phyloP scores from a whole-genome alignment of 768 basidiomycete species.

The Leccinum truebloodii region DNA sequence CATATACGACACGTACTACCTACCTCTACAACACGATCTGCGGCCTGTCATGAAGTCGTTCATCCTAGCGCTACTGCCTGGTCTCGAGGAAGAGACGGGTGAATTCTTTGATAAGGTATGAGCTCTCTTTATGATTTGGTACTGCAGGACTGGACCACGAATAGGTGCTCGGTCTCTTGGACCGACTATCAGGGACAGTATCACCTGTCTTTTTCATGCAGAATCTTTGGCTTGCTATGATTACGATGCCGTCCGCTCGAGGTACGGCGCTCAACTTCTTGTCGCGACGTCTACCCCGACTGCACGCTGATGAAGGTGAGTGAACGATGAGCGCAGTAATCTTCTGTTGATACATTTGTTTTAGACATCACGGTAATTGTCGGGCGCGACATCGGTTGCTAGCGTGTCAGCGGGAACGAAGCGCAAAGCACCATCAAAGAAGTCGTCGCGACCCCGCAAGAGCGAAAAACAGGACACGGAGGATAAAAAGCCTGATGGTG shows the following conservation, averaged over 20 bases:
- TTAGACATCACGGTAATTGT: conserved; percentile 69
- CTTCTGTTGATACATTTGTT: conserved; percentile 10
- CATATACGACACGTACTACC: conserved; percentile 90
- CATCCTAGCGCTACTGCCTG: conserved; percentile 90
- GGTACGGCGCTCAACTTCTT: conserved; percentile 89
- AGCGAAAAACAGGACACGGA: conserved; percentile 46
- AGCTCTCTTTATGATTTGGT: not conserved
- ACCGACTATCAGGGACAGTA: conserved; percentile 80
- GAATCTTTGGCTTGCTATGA: conserved; percentile 91
- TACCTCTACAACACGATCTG: conserved; percentile 78
- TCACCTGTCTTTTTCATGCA: conserved; percentile 91
- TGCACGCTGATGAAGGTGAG: conserved; percentile 71
- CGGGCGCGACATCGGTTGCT: conserved; percentile 42
- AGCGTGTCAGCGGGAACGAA: conserved; percentile 43
- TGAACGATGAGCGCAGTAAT: not conserved
- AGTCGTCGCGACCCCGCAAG: conserved; percentile 55
- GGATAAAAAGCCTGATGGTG: conserved; percentile 49
- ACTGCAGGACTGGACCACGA: conserved; percentile 14
- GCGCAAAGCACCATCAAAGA: conserved; percentile 48
- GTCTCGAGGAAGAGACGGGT: conserved; percentile 95
- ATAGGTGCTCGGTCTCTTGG: conserved; percentile 78
- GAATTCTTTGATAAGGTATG: conserved; percentile 92
- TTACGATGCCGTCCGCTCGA: conserved; percentile 84
- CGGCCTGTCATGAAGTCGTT: conserved; percentile 94
- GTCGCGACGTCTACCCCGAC: conserved; percentile 70